Evolutionary conservation across 176 grass and related monocot genomes (phyloP).

Genomic region (Olyra latifolia): DNA sequence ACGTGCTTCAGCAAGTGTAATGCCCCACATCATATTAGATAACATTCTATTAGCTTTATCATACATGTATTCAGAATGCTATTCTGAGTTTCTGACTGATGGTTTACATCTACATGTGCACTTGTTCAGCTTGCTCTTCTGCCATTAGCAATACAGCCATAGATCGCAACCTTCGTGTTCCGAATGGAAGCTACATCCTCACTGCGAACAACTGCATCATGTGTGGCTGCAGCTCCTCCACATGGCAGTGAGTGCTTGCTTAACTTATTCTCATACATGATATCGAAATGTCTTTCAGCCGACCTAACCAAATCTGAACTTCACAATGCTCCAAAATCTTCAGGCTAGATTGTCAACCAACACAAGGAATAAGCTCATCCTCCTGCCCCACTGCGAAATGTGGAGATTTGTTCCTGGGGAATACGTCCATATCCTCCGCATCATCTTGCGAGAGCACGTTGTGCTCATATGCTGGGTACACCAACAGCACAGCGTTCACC

Average conservation of each 20-base stretch:
- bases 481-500: slow-evolving; percentile 60
- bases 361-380: slow-evolving; percentile 55
- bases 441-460: slow-evolving; percentile 52
- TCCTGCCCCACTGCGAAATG: slow-evolving; percentile 64
- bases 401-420: slow-evolving; percentile 62
- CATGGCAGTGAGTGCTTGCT: slow-evolving; percentile 67
- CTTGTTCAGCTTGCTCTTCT: slow-evolving; percentile 69
- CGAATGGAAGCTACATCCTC: slow-evolving; percentile 81
- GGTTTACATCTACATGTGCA: not conserved
- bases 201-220: slow-evolving; percentile 83
- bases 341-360: slow-evolving; percentile 69
- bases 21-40: not conserved
- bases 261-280: not conserved
- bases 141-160: slow-evolving; percentile 57
- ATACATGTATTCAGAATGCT: not conserved
- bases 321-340: slow-evolving; percentile 10
- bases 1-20: slow-evolving; percentile 1
- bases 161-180: slow-evolving; percentile 58
- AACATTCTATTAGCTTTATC: not conserved
- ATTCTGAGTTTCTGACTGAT: not conserved
- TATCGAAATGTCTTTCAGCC: not conserved
- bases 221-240: slow-evolving; percentile 80
- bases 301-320: not conserved
- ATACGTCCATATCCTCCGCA: slow-evolving; percentile 51
- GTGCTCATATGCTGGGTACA: slow-evolving; percentile 82